These are phyloP conservation scores for Epicoccum nigrum DNA, from an alignment of 2,329 filamentous ascomycete genomes.

Conservation along the genomic window DNA sequence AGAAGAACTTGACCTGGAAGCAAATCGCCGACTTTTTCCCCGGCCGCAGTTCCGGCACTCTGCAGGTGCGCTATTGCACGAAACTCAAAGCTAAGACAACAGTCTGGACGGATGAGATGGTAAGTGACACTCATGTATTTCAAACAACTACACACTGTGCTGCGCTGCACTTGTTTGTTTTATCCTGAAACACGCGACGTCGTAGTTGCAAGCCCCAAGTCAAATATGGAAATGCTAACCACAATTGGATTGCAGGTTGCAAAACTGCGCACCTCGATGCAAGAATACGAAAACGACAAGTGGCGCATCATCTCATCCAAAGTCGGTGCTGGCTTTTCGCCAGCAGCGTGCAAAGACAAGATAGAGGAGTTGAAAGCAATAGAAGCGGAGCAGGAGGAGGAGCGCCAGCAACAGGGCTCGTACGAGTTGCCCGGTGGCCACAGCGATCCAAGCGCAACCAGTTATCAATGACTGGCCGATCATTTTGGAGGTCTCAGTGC, in stretches of 20 bases:
- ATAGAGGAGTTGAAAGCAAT: constrained; percentile 63
- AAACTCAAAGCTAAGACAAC: constrained; percentile 94
- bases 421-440: constrained; percentile 42
- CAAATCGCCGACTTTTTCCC: constrained; percentile 97
- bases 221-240: constrained; percentile 40
- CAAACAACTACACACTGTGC: constrained; percentile 4
- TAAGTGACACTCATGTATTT: constrained; percentile 55
- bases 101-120: constrained; percentile 91
- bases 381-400: constrained; percentile 35
- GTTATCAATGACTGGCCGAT: constrained; percentile 47
- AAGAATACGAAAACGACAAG: constrained; percentile 88
- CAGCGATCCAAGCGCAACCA: constrained; percentile 36
- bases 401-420: constrained; percentile 31
- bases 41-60: constrained; percentile 83
- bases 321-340: constrained; percentile 87
- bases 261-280: constrained; percentile 76
- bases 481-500: constrained; percentile 17
- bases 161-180: constrained; percentile 6
- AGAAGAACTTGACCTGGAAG: constrained; percentile 94
- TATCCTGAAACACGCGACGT: constrained; percentile 45
- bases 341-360: constrained; percentile 83
- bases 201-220: constrained; percentile 30
- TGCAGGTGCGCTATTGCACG: constrained; percentile 94
- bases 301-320: constrained; percentile 93
- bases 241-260: constrained; percentile 65